Percentiles rank a stretch among this genome's conserved stretches.
phyloP scores from a whole-genome alignment of 352 stramenopile genomes.

The Pythium angustatum region DNA sequence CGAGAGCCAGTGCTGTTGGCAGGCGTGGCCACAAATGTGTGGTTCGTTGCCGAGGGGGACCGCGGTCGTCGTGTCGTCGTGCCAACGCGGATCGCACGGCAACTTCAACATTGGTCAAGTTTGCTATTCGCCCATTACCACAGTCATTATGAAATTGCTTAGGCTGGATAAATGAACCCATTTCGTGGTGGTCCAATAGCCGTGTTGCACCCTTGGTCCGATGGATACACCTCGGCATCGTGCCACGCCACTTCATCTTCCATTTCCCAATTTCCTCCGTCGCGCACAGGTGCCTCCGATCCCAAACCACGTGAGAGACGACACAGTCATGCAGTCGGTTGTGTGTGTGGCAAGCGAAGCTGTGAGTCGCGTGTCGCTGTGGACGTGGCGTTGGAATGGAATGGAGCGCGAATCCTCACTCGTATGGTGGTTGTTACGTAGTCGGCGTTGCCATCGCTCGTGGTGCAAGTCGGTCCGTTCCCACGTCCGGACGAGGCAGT shows the following conservation, averaged over 20 bases:
- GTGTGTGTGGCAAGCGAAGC: slow-evolving; percentile 4
- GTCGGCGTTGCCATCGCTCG: background rate
- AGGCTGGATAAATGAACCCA: background rate
- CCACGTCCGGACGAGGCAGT: background rate
- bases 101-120: slow-evolving; percentile 15
- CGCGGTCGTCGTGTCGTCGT: background rate
- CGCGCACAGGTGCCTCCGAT: background rate
- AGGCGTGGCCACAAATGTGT: background rate
- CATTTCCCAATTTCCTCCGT: slow-evolving; percentile 8
- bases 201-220: background rate
- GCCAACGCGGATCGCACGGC: background rate
- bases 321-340: slow-evolving; percentile 6
- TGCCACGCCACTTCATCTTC: background rate
- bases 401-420: background rate
- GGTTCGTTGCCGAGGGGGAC: background rate
- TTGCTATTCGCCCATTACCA: slow-evolving; percentile 8
- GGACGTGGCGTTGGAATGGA: no score
- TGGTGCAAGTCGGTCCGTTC: background rate
- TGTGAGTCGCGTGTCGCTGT: background rate
- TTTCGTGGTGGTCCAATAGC: slow-evolving; percentile 8
- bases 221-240: slow-evolving; percentile 18
- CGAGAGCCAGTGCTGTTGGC: no score
- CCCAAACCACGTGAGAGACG: background rate
- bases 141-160: background rate
- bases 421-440: background rate